These are phyloP conservation scores for Scalesia atractyloides DNA, from an alignment of 129 eudicot genomes.

Conservation along the genomic window DNA sequence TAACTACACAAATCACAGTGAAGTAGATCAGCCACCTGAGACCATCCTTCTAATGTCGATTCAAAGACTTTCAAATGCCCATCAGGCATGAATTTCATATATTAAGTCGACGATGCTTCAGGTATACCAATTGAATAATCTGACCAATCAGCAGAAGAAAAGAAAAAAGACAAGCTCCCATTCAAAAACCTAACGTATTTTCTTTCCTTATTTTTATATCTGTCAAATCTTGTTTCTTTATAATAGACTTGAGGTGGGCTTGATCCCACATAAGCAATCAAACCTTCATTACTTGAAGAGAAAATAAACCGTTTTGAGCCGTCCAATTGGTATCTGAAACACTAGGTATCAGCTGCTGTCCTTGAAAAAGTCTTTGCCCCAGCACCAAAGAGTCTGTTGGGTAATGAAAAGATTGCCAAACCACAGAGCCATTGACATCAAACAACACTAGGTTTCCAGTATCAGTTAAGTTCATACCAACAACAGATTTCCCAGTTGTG, in stretches of 20 bases:
- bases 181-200: not conserved
- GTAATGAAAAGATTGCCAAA: conserved; percentile 5
- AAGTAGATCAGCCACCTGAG: not conserved
- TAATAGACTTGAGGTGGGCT: not conserved
- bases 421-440: not conserved
- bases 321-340: not conserved
- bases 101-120: not conserved
- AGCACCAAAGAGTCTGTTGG: not conserved
- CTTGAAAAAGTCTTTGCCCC: not conserved
- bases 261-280: not conserved
- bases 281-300: not conserved
- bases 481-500: not conserved
- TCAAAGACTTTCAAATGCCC: conserved; percentile 4
- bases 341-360: not conserved
- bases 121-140: not conserved
- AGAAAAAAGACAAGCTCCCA: not conserved
- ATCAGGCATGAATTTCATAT: not conserved
- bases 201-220: not conserved
- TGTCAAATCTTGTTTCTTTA: not conserved
- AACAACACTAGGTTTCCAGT: not conserved
- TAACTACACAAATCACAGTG: not conserved
- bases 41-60: not conserved
- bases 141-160: not conserved
- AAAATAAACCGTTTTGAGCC: not conserved
- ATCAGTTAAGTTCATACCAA: not conserved